Conservation (phyloP, 805 yeast species). For the Monosporozyma yasuniensis region DNA sequence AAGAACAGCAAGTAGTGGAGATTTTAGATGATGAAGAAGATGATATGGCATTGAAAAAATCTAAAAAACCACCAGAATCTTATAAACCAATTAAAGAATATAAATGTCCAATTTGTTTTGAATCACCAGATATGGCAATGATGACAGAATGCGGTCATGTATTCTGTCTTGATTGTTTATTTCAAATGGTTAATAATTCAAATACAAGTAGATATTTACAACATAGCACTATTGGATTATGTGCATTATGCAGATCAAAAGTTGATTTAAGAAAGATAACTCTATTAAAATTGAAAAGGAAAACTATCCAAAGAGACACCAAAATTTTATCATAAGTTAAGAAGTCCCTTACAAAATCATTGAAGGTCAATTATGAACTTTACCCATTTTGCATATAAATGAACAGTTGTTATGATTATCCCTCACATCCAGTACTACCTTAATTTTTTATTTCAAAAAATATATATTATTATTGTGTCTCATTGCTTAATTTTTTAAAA, state of each 20-base stretch:
- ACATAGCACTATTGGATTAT: slow-evolving; percentile 30
- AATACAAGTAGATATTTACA: slow-evolving; percentile 12
- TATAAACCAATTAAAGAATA: slow-evolving; percentile 30
- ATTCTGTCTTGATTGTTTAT: slow-evolving; percentile 46
- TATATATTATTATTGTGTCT: neutral
- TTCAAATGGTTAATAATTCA: slow-evolving; percentile 41
- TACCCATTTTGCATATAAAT: no score
- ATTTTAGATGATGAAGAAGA: slow-evolving; percentile 32
- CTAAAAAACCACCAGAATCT: slow-evolving; percentile 11
- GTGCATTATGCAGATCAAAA: slow-evolving; percentile 36
- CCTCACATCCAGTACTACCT: no score
- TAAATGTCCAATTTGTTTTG: slow-evolving; percentile 49
- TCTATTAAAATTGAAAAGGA: slow-evolving; percentile 29
- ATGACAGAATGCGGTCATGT: slow-evolving; percentile 52
- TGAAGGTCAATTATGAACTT: no score
- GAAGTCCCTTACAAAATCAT: no score
- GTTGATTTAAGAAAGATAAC: slow-evolving; percentile 28
- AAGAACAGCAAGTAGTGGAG: slow-evolving; percentile 33
- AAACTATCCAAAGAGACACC: slow-evolving; percentile 12
- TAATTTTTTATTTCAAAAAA: no score
- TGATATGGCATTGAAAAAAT: slow-evolving; percentile 10
- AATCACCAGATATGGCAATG: slow-evolving; percentile 39
- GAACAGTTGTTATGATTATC: no score
- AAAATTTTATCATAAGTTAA: no score
- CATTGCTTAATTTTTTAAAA: neutral